Evolutionary conservation across 2,329 filamentous ascomycete genomes (phyloP), one percentile per base, ranked within the genome.

Genomic region (Fusarium poae): DNA sequence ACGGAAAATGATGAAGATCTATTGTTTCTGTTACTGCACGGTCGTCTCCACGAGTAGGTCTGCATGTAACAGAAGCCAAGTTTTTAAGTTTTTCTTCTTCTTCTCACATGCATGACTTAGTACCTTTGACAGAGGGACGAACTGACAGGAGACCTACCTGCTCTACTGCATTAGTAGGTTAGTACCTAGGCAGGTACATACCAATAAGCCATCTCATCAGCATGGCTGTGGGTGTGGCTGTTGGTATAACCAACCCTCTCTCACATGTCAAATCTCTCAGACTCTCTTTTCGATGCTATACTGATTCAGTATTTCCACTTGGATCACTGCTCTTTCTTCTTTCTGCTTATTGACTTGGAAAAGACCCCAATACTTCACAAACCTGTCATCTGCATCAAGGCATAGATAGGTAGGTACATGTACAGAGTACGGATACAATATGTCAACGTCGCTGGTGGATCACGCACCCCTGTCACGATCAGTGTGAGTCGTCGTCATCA

Each of bases 401-500:
- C 23, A 23, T 35, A n/a, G n/a, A n/a, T n/a, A n/a, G n/a, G n/a
- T n/a, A n/a, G n/a, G n/a, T n/a, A 25, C 20, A 18, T 3, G 23
- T 46, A 32, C 27, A 27, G 25, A 10, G 21, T 46, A 30, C 27
- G 25, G 5, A 18, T 46, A 30, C 27, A n/a, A 8, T 39, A 50
- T 29, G 48, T 40, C 34, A 11, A 51, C 23, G 34, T 51, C n/a
- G 48, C 29, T 29, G 35, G 57, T 62, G 59, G 59, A 54, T 57
- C 57, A 27, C 40, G 13, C 27, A 58, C 27, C 62, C 62, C 53
- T 59, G 62, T 59, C 61, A 37, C 39, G 30, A 45, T 23, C 39
- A 52, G 27, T 27, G 43, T 44, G 65, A 68, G 65, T 67, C 65
- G 65, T 68, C 65, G 65, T 68, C 65, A 59, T 68, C 65, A 69